phyloP scores from a whole-genome alignment of 495 filamentous ascomycete species.

The Umbilicaria muhlenbergii region DNA sequence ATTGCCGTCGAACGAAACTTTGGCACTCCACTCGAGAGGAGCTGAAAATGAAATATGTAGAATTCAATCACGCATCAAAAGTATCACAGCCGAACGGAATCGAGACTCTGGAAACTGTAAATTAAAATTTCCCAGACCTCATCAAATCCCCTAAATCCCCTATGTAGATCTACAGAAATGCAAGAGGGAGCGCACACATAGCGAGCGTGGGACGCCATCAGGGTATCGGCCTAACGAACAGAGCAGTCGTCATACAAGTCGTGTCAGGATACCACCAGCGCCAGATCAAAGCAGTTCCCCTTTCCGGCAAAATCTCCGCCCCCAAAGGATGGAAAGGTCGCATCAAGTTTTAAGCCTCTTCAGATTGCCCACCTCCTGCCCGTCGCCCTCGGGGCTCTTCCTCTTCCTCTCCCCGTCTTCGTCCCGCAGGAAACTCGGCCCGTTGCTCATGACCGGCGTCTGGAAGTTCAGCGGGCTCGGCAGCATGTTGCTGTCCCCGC shows the following conservation, averaged over 20 bases:
- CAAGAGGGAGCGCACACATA: neutral
- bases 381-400: slow-evolving; percentile 34
- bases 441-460: slow-evolving; percentile 62
- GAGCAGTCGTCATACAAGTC: slow-evolving; percentile 1
- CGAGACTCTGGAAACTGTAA: neutral
- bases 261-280: neutral
- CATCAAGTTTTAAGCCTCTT: slow-evolving; percentile 36
- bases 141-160: too few relatives aligned
- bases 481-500: slow-evolving; percentile 61
- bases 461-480: slow-evolving; percentile 85
- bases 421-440: slow-evolving; percentile 50
- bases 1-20: too few relatives aligned
- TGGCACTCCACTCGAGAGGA: too few relatives aligned
- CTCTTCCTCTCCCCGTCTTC: slow-evolving; percentile 36
- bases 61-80: too few relatives aligned
- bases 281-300: neutral
- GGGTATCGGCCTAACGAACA: neutral
- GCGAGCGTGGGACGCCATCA: slow-evolving; percentile 3
- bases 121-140: too few relatives aligned
- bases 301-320: neutral
- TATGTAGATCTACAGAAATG: too few relatives aligned
- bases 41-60: too few relatives aligned
- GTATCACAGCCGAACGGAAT: too few relatives aligned
- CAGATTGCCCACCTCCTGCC: slow-evolving; percentile 19
- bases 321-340: neutral